Evolutionary conservation across 768 basidiomycete genomes (phyloP), one percentile per base, ranked within the genome.

Genomic region (Suillus bovinus): DNA sequence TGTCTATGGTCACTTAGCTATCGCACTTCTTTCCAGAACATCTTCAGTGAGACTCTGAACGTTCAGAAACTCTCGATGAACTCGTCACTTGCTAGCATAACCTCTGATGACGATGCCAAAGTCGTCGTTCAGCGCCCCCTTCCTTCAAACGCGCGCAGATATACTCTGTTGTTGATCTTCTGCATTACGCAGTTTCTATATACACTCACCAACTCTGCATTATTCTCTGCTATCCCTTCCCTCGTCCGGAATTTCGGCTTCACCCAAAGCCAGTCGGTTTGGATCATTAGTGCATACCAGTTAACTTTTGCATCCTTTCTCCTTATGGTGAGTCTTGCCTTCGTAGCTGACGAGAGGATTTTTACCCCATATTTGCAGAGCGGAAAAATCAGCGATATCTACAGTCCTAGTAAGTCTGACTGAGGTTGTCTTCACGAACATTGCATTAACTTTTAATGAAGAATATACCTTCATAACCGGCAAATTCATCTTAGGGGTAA

Each of bases 101-200:
- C 20, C 20, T n/a, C 20, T 33, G 11, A 7, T 52, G 6, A 11
- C 11, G 50, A n/a, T 31, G 20, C 4, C 50, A 6, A 52, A 31
- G 20, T 11, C 7, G 11, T n/a, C 11, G 11, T n/a, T n/a, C 31
- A 3, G 13, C 50, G 50, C 3, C 20, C 50, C 6, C 13, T 29
- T 13, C 29, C 31, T 52, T 52, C 31, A 7, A 33, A 52, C 29
- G 11, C 20, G 6, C 50, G 20, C 20, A 52, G 31, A 33, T 52
- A 52, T 52, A 52, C 50, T 42, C 71, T 79, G 33, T 69, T 79
- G 4, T 17, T 67, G 27, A 58, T 78, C 5, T 74, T 79, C 41
- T 78, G 74, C 66, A 65, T 74, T 8, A 73, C 76, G 10, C 69
- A 76, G 54, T 78, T 78, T 63, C 65, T 78, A n/a, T 78, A 79